These are phyloP conservation scores for Sugiyamaella chiloensis DNA, from an alignment of 805 yeast genomes.

Conservation along the genomic window DNA sequence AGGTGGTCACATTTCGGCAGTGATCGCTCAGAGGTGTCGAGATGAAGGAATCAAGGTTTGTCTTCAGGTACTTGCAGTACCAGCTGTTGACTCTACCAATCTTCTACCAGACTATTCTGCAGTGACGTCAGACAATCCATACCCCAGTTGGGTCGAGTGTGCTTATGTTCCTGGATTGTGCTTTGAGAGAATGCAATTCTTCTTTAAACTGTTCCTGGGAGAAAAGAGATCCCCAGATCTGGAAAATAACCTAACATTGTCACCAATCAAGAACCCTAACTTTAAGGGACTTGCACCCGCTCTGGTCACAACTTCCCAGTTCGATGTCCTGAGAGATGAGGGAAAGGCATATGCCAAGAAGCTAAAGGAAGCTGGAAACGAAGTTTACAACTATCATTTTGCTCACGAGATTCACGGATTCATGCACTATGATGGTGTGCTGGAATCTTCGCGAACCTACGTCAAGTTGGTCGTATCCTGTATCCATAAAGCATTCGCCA, in stretches of 20 bases:
- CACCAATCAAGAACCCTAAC: slow-evolving; percentile 12
- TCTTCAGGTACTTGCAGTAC: slow-evolving; percentile 9
- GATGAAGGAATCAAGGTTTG: slow-evolving; percentile 8
- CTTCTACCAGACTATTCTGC: slow-evolving; percentile 2
- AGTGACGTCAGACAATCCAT: neutral
- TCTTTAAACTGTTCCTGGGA: slow-evolving; percentile 5
- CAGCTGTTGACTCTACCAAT: slow-evolving; percentile 5
- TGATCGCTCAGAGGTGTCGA: slow-evolving; percentile 10
- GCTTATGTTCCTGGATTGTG: slow-evolving; percentile 8
- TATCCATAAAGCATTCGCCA: slow-evolving; percentile 5
- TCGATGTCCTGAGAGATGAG: slow-evolving; percentile 12
- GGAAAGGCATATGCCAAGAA: slow-evolving; percentile 9
- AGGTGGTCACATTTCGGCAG: slow-evolving; percentile 34
- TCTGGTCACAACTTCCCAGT: slow-evolving; percentile 8
- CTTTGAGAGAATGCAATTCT: slow-evolving; percentile 8
- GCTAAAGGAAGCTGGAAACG: slow-evolving; percentile 5
- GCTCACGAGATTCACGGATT: slow-evolving; percentile 10
- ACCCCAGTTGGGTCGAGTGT: slow-evolving; percentile 10
- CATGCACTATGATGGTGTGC: slow-evolving; percentile 7
- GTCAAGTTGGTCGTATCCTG: slow-evolving; percentile 2
- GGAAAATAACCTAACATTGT: slow-evolving; percentile 1
- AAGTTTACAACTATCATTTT: slow-evolving; percentile 9
- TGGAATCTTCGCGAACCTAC: slow-evolving; percentile 8
- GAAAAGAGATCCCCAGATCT: slow-evolving; percentile 3
- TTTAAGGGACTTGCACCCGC: slow-evolving; percentile 10